Percentiles rank a stretch among this genome's conserved stretches.
Evolutionary conservation across 495 filamentous ascomycete species (phyloP).

Genomic region (Acidiella bohemica): DNA sequence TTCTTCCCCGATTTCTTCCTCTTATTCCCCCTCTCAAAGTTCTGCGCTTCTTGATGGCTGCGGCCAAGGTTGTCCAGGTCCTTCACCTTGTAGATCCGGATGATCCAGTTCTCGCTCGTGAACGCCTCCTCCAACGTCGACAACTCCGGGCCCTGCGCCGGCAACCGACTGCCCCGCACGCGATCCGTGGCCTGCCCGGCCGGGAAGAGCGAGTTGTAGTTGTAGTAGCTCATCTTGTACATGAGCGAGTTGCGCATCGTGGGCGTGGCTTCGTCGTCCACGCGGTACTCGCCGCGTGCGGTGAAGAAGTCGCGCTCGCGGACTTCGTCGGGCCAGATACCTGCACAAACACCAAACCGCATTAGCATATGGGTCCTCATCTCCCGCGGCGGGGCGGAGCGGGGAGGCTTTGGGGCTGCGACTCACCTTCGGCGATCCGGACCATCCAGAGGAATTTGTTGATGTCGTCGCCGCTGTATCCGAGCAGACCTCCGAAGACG

Average conservation of each 20-base stretch:
- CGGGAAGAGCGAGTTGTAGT: conserved; percentile 86
- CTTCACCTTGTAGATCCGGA: conserved; percentile 99
- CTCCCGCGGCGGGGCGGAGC: neutral
- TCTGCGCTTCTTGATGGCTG: conserved; percentile 68
- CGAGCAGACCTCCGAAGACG: conserved; percentile 90
- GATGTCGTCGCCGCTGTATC: conserved; percentile 99
- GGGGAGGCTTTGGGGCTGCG: neutral
- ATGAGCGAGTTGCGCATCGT: conserved; percentile 99
- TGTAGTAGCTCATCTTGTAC: conserved; percentile 99
- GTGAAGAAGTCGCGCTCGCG: conserved; percentile 98
- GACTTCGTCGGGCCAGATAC: conserved; percentile 98
- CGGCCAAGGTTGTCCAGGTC: conserved; percentile 91
- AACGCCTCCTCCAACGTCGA: conserved; percentile 91
- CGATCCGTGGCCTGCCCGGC: conserved; percentile 83
- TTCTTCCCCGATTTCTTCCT: conserved; percentile 77
- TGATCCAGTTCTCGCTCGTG: conserved; percentile 99
- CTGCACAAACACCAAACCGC: conserved; percentile 25
- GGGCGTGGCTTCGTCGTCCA: conserved; percentile 87
- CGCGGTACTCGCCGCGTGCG: conserved; percentile 82
- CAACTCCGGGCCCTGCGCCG: conserved; percentile 72
- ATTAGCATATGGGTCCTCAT: conserved; percentile 1
- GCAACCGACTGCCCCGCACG: conserved; percentile 70
- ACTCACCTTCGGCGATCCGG: conserved; percentile 65
- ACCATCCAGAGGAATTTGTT: conserved; percentile 99
- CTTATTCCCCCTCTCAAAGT: conserved; percentile 88